A percentile compares a stretch with the other conserved stretches of the same genome.
Evolutionary conservation across 2,329 filamentous ascomycete species (phyloP).

Genomic region (Aspergillus hiratsukae): DNA sequence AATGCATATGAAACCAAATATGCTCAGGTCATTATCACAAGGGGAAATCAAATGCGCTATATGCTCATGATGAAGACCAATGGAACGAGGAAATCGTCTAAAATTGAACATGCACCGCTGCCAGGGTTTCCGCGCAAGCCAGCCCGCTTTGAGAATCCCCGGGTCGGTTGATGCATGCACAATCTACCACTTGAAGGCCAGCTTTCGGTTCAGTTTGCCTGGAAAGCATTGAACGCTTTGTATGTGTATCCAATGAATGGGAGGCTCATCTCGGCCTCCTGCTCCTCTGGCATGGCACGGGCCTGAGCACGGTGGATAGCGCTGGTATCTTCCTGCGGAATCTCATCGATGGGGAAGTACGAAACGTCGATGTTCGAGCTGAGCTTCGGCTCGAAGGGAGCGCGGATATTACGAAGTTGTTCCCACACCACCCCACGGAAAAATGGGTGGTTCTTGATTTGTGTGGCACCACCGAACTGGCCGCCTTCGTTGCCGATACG

Average conservation of each 20-base stretch:
- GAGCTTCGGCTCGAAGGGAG: conserved; percentile 91
- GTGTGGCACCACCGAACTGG: conserved; percentile 66
- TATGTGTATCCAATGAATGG: conserved; percentile 97
- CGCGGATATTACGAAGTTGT: conserved; percentile 82
- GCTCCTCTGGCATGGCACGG: conserved; percentile 66
- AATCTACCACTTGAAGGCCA: conserved; percentile 14
- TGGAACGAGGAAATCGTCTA: conserved; percentile 22
- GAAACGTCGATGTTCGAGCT: conserved; percentile 92
- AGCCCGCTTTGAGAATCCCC: conserved; percentile 27
- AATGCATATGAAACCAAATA: conserved; percentile 23
- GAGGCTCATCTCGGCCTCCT: conserved; percentile 89
- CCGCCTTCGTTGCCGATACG: conserved; percentile 69
- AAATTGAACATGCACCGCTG: conserved; percentile 16
- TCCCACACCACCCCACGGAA: conserved; percentile 97
- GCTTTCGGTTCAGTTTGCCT: conserved; percentile 30
- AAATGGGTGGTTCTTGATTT: conserved; percentile 92
- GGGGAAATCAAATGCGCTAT: conserved; percentile 25
- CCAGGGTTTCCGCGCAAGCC: conserved; percentile 28
- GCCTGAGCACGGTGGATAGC: conserved; percentile 82
- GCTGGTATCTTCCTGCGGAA: conserved; percentile 91
- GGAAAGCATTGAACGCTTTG: conserved; percentile 82
- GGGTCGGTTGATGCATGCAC: conserved; percentile 15
- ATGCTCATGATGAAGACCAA: conserved; percentile 31
- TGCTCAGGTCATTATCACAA: conserved; percentile 22
- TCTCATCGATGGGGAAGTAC: conserved; percentile 98